A percentile compares a stretch with the other conserved stretches of the same genome.
phyloP scores from a whole-genome alignment of 2,329 filamentous ascomycete species.

The Colletotrichum ledebouriae region DNA sequence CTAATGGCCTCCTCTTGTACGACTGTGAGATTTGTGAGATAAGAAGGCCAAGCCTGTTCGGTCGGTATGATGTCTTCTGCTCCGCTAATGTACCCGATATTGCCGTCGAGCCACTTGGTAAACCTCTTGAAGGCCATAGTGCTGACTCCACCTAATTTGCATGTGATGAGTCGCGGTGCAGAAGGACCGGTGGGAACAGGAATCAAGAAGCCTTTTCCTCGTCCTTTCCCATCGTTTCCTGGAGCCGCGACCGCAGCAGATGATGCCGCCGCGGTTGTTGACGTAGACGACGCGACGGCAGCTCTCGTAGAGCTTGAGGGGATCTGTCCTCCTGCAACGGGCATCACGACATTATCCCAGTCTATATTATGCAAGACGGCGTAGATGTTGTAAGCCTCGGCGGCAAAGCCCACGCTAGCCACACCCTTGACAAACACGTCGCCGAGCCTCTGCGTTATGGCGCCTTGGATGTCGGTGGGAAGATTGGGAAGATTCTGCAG shows the following conservation, averaged over 20 bases:
- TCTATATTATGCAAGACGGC: slow-evolving; percentile 17
- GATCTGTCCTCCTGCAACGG: not conserved
- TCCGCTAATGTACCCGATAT: not conserved
- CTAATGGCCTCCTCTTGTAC: slow-evolving; percentile 15
- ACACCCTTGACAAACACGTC: not conserved
- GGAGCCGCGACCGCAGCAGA: not conserved
- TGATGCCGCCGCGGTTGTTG: not conserved
- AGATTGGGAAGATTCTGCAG: not conserved
- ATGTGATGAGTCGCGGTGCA: not conserved
- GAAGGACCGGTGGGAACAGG: not conserved
- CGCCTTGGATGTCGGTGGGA: no score
- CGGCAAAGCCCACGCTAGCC: slow-evolving; percentile 6
- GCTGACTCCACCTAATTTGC: slow-evolving; percentile 2
- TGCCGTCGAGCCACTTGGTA: slow-evolving; percentile 14
- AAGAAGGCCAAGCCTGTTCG: not conserved
- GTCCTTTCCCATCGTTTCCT: not conserved
- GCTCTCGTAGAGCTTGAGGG: not conserved
- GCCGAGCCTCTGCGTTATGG: not conserved
- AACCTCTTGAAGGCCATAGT: not conserved
- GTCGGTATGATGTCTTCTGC: slow-evolving; percentile 9
- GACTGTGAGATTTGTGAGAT: slow-evolving; percentile 6
- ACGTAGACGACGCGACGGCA: not conserved
- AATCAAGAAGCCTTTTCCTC: not conserved
- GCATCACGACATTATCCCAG: slow-evolving; percentile 15
- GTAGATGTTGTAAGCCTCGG: slow-evolving; percentile 11